A percentile compares a stretch with the other conserved stretches of the same genome.
Conservation (phyloP, 2,329 filamentous ascomycete species). For the Trichoderma sp. region DNA sequence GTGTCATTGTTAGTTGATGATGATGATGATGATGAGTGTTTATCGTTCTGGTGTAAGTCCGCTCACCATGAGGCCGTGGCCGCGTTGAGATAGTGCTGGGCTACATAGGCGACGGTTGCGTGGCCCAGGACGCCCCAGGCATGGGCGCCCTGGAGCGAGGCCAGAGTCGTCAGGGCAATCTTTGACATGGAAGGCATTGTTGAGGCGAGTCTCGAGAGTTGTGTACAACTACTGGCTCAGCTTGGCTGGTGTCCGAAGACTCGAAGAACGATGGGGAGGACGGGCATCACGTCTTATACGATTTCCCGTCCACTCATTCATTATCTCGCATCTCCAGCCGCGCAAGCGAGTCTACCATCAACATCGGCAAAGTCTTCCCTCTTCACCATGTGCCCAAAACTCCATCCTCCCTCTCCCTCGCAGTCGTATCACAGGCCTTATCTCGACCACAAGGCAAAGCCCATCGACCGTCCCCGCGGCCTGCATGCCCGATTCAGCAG, state of each 20-base stretch:
- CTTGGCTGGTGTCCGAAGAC: slow-evolving; percentile 1
- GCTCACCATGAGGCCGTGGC: slow-evolving; percentile 40
- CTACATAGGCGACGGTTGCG: slow-evolving; percentile 57
- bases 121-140: slow-evolving; percentile 53
- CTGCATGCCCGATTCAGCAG: slow-evolving; percentile 31
- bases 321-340: not conserved
- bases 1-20: not conserved
- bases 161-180: slow-evolving; percentile 28
- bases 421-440: slow-evolving; percentile 7
- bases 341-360: not conserved
- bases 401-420: not conserved
- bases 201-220: not conserved
- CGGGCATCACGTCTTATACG: slow-evolving; percentile 1
- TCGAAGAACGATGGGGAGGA: not conserved
- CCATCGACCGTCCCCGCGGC: slow-evolving; percentile 18
- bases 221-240: not conserved
- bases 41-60: not conserved
- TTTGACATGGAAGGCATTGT: slow-evolving; percentile 28
- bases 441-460: slow-evolving; percentile 18
- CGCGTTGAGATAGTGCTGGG: slow-evolving; percentile 50
- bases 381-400: no score
- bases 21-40: no score
- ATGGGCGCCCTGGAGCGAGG: slow-evolving; percentile 29
- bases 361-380: not conserved
- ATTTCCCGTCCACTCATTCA: not conserved